Conservation (phyloP, 805 yeast species). For the Ascoidea tarda region DNA sequence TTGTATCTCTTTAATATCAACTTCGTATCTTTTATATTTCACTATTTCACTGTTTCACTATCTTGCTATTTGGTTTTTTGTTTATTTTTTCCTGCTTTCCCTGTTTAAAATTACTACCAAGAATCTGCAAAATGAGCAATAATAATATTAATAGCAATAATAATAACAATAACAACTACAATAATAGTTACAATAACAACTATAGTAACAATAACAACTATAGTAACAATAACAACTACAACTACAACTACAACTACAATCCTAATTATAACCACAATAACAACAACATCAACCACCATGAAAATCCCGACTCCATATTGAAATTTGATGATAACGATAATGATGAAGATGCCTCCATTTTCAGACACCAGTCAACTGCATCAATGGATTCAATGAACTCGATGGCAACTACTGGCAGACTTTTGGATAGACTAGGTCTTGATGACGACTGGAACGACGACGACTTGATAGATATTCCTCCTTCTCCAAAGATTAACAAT, state of each 20-base stretch:
- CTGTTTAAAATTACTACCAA: too few species aligned
- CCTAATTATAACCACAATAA: conserved; percentile 13
- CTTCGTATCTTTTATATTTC: too few species aligned
- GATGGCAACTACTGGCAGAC: not conserved
- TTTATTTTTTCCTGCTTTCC: too few species aligned
- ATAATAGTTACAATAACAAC: not conserved
- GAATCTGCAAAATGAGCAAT: too few species aligned
- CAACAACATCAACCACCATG: conserved; percentile 12
- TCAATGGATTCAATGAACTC: conserved; percentile 3
- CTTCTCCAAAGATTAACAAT: conserved; percentile 1
- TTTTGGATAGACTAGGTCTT: not conserved
- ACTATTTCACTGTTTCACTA: too few species aligned
- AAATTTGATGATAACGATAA: too few species aligned
- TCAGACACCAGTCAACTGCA: conserved; percentile 1
- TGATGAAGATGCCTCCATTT: not conserved
- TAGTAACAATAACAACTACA: not conserved
- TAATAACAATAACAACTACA: conserved; percentile 11
- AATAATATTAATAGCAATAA: conserved; percentile 17
- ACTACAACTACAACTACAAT: conserved; percentile 11
- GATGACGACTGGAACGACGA: not conserved
- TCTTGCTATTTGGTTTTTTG: too few species aligned
- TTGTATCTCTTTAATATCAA: too few species aligned
- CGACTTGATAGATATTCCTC: not conserved
- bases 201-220: conserved; percentile 8
- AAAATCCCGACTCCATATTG: too few species aligned